Percentiles rank a stretch among this genome's conserved stretches.
Conservation (phyloP, 1,284 basidiomycete species). For the Pseudozyma sp. region DNA sequence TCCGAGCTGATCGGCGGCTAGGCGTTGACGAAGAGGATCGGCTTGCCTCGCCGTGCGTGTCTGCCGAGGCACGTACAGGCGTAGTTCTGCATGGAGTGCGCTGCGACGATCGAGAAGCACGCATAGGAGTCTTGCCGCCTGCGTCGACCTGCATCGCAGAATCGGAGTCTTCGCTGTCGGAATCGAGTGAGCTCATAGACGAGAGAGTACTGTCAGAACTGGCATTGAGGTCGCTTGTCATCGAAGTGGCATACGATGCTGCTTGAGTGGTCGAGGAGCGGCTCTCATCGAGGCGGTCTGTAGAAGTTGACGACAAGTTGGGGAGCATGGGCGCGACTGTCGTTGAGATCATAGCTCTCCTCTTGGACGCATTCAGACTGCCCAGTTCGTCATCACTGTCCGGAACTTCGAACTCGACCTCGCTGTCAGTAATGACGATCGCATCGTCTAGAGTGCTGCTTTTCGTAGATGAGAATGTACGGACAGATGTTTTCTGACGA, state of each 20-base stretch:
- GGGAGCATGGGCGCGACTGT: background rate
- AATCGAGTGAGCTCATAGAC: slow-evolving; percentile 31
- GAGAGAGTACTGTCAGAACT: slow-evolving; percentile 33
- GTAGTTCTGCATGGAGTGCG: background rate
- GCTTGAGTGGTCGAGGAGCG: slow-evolving; percentile 17
- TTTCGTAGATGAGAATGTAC: background rate
- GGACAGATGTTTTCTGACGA: background rate
- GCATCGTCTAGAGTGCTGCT: slow-evolving; percentile 13
- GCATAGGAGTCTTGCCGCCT: background rate
- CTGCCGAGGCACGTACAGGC: slow-evolving; percentile 9
- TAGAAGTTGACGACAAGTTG: slow-evolving; percentile 1
- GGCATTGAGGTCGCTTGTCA: slow-evolving; percentile 20
- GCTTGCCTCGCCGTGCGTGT: background rate
- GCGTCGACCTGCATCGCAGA: background rate
- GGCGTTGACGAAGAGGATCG: slow-evolving; percentile 20
- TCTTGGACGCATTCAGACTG: background rate
- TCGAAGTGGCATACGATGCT: slow-evolving; percentile 33
- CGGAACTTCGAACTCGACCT: slow-evolving; percentile 6
- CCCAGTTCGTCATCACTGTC: slow-evolving; percentile 4
- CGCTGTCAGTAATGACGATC: slow-evolving; percentile 28
- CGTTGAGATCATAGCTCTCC: background rate
- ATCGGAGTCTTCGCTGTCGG: slow-evolving; percentile 25
- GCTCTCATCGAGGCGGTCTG: slow-evolving; percentile 10
- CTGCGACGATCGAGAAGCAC: background rate
- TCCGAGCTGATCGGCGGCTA: slow-evolving; percentile 44